Conservation (phyloP, 2,329 filamentous ascomycete genomes). For the Grosmannia serpens region DNA sequence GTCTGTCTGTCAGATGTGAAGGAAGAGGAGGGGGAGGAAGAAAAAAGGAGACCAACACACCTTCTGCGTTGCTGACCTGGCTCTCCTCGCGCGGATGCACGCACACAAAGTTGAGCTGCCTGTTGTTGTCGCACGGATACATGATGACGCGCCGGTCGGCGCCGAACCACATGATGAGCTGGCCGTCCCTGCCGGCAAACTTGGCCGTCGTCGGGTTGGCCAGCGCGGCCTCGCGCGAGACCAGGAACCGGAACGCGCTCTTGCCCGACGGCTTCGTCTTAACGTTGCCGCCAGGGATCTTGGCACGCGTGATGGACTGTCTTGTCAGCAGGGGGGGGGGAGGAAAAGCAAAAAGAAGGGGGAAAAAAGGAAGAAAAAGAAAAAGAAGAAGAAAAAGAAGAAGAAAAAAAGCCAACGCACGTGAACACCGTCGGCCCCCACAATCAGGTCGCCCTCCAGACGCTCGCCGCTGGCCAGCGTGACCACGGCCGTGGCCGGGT, state of each 20-base stretch:
- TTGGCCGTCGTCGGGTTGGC: conserved; percentile 22
- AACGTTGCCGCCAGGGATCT: conserved; percentile 11
- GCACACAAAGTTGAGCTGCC: conserved; percentile 35
- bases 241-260: conserved; percentile 45
- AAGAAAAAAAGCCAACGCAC: conserved; percentile 8
- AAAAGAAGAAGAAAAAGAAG: not conserved
- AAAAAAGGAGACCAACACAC: conserved; percentile 15
- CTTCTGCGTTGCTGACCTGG: conserved; percentile 18
- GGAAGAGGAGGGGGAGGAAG: no score
- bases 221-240: conserved; percentile 24
- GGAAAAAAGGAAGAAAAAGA: not conserved
- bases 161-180: conserved; percentile 28
- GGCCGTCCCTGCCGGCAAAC: conserved; percentile 18
- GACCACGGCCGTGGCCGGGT: conserved; percentile 25
- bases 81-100: conserved; percentile 37
- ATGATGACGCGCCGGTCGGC: conserved; percentile 31
- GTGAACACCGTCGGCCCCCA: conserved; percentile 44
- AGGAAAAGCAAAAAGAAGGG: not conserved
- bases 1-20: conserved; percentile 16
- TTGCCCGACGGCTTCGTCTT: conserved; percentile 29
- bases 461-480: conserved; percentile 30
- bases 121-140: conserved; percentile 34
- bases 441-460: conserved; percentile 33
- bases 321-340: not conserved
- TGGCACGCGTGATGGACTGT: conserved; percentile 18